Conservation (phyloP, 352 stramenopile species). For the Phytophthora pseudosyringae region DNA sequence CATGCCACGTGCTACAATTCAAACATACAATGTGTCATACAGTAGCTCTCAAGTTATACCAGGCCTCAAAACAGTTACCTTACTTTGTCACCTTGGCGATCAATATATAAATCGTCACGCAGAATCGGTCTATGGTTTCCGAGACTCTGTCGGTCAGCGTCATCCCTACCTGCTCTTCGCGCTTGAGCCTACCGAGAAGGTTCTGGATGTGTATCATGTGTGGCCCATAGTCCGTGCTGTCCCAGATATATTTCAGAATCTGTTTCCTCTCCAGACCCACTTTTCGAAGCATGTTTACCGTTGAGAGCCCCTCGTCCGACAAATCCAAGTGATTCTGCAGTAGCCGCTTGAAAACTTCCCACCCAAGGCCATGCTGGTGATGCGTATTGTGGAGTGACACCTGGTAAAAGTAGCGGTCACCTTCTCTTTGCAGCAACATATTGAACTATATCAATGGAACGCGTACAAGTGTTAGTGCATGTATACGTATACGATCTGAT, state of each 20-base stretch:
- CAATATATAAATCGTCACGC: not conserved
- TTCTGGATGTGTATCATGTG: not conserved
- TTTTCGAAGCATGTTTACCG: too few relatives aligned
- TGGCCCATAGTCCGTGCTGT: not conserved
- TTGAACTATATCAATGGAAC: not conserved
- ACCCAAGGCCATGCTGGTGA: not conserved
- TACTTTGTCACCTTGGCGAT: not conserved
- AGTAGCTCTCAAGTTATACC: not conserved
- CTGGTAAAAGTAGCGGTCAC: not conserved
- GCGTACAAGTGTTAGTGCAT: too few relatives aligned
- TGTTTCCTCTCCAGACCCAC: not conserved
- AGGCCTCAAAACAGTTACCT: not conserved
- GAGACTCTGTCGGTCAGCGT: not conserved
- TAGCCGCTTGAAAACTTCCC: not conserved
- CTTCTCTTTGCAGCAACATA: not conserved
- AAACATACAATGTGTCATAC: not conserved
- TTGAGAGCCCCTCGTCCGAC: too few relatives aligned
- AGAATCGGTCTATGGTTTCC: slow-evolving; percentile 1
- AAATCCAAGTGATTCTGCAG: not conserved
- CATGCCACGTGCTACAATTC: not conserved
- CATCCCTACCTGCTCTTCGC: not conserved
- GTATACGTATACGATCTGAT: too few relatives aligned
- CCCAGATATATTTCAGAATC: not conserved
- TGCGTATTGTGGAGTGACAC: not conserved
- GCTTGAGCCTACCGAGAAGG: not conserved